Evolutionary conservation across 2,329 filamentous ascomycete genomes (phyloP), one percentile per base, ranked within the genome.

Genomic region (Venturia aucupariae): DNA sequence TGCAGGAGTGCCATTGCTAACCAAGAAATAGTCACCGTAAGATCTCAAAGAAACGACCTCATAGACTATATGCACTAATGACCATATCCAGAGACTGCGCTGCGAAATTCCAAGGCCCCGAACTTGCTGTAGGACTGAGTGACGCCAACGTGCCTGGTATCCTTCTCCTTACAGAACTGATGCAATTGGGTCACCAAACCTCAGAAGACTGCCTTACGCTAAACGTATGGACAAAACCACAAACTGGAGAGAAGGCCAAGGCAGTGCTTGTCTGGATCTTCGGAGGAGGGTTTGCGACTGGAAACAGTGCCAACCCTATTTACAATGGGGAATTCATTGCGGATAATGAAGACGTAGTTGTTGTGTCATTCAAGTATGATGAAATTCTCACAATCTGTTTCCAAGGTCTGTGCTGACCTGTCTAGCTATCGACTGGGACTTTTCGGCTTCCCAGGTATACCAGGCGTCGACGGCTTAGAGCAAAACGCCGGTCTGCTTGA

Each of bases 241-340:
- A 65, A 38, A 64, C 60, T 3, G 63, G 63, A 48, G 60, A 62
- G 55, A 48, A 48, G 41, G 7, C 35, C 35, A 61, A 61, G 35
- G 61, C 61, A 35, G 61, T 63, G 22, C 30, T 63, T 24, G 44
- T 63, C n/a, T 63, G 61, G 61, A 63, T 63, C n/a, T 63, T 39
- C n/a, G 61, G 61, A 32, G 61, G 61, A 54, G 61, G 41, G 10
- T 63, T 63, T 54, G 41, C 41, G 15, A 38, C 44, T 30, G 61
- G 61, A 22, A 42, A 48, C 41, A 63, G 30, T 35, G 41, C 61
- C 11, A 42, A 35, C 17, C 41, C 39, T 13, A 39, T 71, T 44
- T 72, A 73, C 64, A 72, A 68, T 44, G 70, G 71, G 1, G 70
- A 71, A 64, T 72, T 71, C 61, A 66, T 73, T 19, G 66, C 71